Evolutionary conservation across 208 protist genomes (phyloP), one percentile per base, ranked within the genome.

Genomic region (Leishmania turanica): DNA sequence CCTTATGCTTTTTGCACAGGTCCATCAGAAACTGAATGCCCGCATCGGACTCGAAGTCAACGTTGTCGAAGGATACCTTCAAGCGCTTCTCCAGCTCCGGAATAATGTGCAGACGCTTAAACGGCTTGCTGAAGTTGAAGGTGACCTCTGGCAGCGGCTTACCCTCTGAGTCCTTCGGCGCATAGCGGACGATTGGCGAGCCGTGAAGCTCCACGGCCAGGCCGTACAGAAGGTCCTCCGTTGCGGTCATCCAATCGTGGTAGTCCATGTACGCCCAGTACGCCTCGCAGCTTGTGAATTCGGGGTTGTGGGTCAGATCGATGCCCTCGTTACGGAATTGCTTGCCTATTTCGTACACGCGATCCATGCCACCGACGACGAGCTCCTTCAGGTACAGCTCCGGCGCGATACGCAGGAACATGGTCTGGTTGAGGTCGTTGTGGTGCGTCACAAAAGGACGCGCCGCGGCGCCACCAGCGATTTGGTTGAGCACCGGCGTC

Each of bases 251-350:
- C 78, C 99, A 97, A 89, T 99, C 99, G 75, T 99, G 92, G 92
- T 99, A 99, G 87, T 99, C 99, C 64, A 96, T 93, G 89, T 99
- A 99, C 0, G 99, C 99, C 97, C 95, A 98, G 92, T 99, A 99
- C 81, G 99, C 99, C 90, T 99, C 99, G 78, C 94, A 96, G 47
- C 99, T 99, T n/a, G 99, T 99, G 90, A 99, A 99, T 89, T 99
- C 99, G 58, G 99, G 99, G 93, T 99, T 99, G 94, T 99, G 99
- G n/a, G 96, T 98, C 64, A 98, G 86, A 75, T 99, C 98, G 73
- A 99, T 98, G 64, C 96, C 96, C 85, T 99, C 99, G 89, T 99
- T 99, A 81, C 99, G 93, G 93, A 99, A 99, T 84, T 99, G 98
- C 75, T 99, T 99, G 78, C 99, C 99, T 70, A 99, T 98, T 88